These are phyloP conservation scores for Citrullus mucosospermus DNA, from an alignment of 306 rosid species.

Conservation along the genomic window DNA sequence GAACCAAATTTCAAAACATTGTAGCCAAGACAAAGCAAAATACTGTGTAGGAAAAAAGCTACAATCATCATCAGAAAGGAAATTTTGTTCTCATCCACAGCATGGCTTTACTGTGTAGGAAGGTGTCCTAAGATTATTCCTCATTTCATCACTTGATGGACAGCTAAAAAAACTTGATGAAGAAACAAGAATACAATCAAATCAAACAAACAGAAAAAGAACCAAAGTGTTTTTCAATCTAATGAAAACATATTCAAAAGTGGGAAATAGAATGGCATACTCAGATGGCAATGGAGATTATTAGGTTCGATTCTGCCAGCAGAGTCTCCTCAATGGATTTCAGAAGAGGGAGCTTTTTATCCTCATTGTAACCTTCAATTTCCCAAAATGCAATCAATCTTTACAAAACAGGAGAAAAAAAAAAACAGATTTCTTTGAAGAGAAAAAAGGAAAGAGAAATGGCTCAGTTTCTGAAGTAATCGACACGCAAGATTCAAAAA, in stretches of 20 bases:
- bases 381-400: background rate
- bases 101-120: slow-evolving; percentile 9
- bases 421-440: background rate
- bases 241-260: background rate
- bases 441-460: background rate
- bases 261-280: background rate
- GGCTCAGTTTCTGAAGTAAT: slow-evolving; percentile 2
- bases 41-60: too few species aligned
- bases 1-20: too few species aligned
- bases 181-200: too few species aligned
- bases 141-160: slow-evolving; percentile 6
- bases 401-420: too few species aligned
- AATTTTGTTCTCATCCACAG: slow-evolving; percentile 16
- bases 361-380: slow-evolving; percentile 3
- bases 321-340: slow-evolving; percentile 6
- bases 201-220: background rate
- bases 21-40: too few species aligned
- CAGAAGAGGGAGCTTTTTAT: slow-evolving; percentile 21
- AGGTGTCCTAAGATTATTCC: slow-evolving; percentile 23
- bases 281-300: slow-evolving; percentile 11
- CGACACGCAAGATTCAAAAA: slow-evolving; percentile 11
- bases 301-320: slow-evolving; percentile 20
- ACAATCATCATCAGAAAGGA: slow-evolving; percentile 7
- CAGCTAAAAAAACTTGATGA: background rate
- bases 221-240: too few species aligned